Evolutionary conservation across 2,329 filamentous ascomycete genomes (phyloP), one percentile per base, ranked within the genome.

Genomic region (Aspergillus puulaauensis): DNA sequence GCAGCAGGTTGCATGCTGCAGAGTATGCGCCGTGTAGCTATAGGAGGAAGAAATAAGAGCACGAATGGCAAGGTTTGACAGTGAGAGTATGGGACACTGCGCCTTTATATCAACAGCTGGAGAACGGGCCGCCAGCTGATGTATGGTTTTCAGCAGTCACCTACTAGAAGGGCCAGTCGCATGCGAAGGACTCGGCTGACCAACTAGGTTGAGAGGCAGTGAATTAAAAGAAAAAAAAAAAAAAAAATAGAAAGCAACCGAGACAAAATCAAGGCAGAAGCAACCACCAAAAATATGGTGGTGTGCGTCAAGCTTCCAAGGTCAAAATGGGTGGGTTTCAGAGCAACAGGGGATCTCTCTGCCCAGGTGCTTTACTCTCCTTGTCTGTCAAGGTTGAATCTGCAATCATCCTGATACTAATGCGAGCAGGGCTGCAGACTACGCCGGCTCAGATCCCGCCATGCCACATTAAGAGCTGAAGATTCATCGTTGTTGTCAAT

Each of bases 51-150:
- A 24, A 50, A 37, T 50, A 40, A 50, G 47, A 23, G 35, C 14
- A 24, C 17, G 15, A 41, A 41, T 21, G 17, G 23, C 23, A 43
- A 52, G 37, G 49, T 15, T 41, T 21, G 39, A 37, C 6, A 44
- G 9, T 17, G 14, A 27, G 35, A 15, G 15, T 35, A 19, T 9
- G 21, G 49, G 44, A 24, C n/a, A 37, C 23, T n/a, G 24, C 35
- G 17, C 17, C 37, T 52, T 52, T 57, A 52, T 37, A 48, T 49
- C 43, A 15, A 35, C 35, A 19, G 52, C 44, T 55, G 23, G 40
- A 40, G 37, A 44, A 39, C 43, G 52, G 55, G 44, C 55, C 44
- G 35, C 49, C 55, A 53, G 55, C 55, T 57, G 55, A 57, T 57
- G 9, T 31, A 33, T 7, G 21, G 39, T 57, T 39, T 17, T 57